Evolutionary conservation across 78 protist genomes (phyloP).

Genomic region (Dictyostelium citrinum): DNA sequence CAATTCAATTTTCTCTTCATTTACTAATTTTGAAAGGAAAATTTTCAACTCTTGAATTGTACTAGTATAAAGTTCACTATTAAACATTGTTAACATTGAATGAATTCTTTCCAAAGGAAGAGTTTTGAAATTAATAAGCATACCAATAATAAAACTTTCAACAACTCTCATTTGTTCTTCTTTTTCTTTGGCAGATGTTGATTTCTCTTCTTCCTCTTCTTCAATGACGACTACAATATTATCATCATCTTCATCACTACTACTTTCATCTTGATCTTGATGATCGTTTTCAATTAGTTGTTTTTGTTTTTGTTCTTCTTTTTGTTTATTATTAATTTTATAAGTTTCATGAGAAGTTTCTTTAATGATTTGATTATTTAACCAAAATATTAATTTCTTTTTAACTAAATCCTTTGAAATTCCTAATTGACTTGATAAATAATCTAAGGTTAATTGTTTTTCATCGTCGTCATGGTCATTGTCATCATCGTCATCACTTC

Average conservation of each 20-base stretch:
- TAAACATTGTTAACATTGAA: slow-evolving; percentile 76
- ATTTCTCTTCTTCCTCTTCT: slow-evolving; percentile 23
- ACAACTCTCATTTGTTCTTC: slow-evolving; percentile 37
- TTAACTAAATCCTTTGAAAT: slow-evolving; percentile 12
- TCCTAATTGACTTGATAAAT: slow-evolving; percentile 1
- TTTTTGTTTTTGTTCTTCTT: not conserved
- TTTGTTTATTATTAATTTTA: not conserved
- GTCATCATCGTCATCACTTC: not conserved
- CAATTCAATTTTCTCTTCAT: slow-evolving; percentile 61
- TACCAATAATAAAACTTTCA: slow-evolving; percentile 76
- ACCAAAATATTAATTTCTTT: slow-evolving; percentile 75
- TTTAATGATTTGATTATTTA: slow-evolving; percentile 50
- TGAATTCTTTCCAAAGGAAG: slow-evolving; percentile 82
- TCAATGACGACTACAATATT: not conserved
- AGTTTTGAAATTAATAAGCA: slow-evolving; percentile 78
- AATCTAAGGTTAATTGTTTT: not conserved
- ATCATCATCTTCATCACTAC: slow-evolving; percentile 10
- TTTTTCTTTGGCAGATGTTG: slow-evolving; percentile 21
- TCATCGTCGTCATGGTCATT: not conserved
- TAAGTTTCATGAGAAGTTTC: slow-evolving; percentile 3
- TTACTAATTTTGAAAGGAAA: slow-evolving; percentile 20
- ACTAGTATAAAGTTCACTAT: slow-evolving; percentile 28
- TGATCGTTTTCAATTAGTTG: not conserved
- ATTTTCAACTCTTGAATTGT: slow-evolving; percentile 10
- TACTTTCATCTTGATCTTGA: not conserved